Conservation (phyloP, 805 yeast species). For the Candida endomychidarum region DNA sequence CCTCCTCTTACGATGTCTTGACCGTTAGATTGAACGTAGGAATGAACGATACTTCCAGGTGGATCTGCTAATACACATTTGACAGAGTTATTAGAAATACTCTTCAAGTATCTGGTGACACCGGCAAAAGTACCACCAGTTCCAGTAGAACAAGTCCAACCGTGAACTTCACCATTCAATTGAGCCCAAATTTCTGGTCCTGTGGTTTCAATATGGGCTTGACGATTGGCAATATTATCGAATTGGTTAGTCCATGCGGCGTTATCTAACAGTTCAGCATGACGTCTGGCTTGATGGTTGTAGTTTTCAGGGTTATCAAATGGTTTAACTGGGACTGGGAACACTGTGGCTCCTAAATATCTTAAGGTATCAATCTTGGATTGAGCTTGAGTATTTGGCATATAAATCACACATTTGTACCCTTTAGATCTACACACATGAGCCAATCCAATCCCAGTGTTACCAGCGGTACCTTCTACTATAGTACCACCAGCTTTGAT, state of each 20-base stretch:
- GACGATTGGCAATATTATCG: constrained; percentile 84
- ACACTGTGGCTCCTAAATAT: constrained; percentile 79
- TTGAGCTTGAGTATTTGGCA: constrained; percentile 89
- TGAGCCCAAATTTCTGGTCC: constrained; percentile 94
- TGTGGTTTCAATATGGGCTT: constrained; percentile 84
- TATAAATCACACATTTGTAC: constrained; percentile 80
- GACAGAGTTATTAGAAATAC: constrained; percentile 53
- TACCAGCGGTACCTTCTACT: constrained; percentile 94
- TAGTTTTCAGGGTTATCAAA: constrained; percentile 79
- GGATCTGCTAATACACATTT: constrained; percentile 84
- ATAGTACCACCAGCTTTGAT: constrained; percentile 79
- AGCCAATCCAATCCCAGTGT: constrained; percentile 93
- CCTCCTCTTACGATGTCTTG: constrained; percentile 70
- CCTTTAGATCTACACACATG: constrained; percentile 78
- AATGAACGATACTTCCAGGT: constrained; percentile 84
- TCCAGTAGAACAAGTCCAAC: constrained; percentile 88
- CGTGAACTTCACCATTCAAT: constrained; percentile 73
- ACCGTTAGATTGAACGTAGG: constrained; percentile 72
- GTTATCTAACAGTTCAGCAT: constrained; percentile 71
- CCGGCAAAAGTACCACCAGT: constrained; percentile 95
- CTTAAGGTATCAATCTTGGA: constrained; percentile 72
- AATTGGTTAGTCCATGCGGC: constrained; percentile 95
- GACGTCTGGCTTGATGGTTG: constrained; percentile 84
- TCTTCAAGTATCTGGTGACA: constrained; percentile 72
- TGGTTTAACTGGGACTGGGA: constrained; percentile 88